These are phyloP conservation scores for Mycena indigotica DNA, from an alignment of 768 basidiomycete species.

Conservation along the genomic window DNA sequence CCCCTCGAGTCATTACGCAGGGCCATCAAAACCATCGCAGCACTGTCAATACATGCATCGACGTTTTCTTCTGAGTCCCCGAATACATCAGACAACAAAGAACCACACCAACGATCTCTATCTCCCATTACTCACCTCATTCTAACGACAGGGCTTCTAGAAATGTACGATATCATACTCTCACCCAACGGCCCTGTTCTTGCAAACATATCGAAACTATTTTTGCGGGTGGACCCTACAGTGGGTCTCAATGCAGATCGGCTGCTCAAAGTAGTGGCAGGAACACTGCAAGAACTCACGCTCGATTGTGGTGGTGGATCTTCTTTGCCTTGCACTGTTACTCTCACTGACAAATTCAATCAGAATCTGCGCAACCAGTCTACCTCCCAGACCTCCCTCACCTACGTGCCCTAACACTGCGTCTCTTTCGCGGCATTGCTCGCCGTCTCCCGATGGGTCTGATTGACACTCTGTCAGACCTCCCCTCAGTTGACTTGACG, in stretches of 20 bases:
- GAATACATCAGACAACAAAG: background rate
- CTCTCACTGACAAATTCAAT: too few relatives aligned
- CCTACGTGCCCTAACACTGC: conserved; percentile 4
- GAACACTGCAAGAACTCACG: conserved; percentile 2
- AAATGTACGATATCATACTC: conserved; percentile 1
- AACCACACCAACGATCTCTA: background rate
- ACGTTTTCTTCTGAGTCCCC: background rate
- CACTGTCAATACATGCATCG: conserved; percentile 8
- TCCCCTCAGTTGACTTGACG: conserved; percentile 5
- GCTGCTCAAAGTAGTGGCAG: background rate
- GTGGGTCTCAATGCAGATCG: background rate
- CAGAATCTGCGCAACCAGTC: too few relatives aligned
- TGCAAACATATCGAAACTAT: conserved; percentile 1
- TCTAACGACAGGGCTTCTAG: background rate
- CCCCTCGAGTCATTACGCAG: background rate
- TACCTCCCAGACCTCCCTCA: conserved; percentile 8
- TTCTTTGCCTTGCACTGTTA: background rate
- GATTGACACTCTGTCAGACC: conserved; percentile 1
- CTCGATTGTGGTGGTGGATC: conserved; percentile 7
- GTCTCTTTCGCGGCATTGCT: conserved; percentile 1
- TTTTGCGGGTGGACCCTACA: background rate
- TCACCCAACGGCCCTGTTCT: conserved; percentile 2
- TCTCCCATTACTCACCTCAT: conserved; percentile 6
- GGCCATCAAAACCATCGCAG: background rate
- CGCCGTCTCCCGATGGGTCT: conserved; percentile 7